Conservation (phyloP, 176 grass and related monocot genomes). For the Cenchrus fungigraminus region DNA sequence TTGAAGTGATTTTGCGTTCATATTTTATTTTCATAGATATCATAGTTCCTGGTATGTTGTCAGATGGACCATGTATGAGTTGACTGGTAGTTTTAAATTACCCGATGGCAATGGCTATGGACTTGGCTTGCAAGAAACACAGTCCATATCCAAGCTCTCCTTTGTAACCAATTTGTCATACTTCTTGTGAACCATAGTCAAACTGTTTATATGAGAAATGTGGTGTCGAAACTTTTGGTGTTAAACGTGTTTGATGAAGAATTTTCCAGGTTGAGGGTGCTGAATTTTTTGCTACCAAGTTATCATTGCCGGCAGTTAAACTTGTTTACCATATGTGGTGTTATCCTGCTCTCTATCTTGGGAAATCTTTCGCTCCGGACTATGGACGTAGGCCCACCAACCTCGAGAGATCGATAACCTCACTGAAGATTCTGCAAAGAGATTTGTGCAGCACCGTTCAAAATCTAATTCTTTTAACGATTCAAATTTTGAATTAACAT, state of each 20-base stretch:
- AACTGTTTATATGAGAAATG: background rate
- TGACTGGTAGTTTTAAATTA: background rate
- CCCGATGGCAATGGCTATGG: background rate
- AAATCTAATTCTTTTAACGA: background rate
- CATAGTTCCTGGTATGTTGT: slow-evolving; percentile 2
- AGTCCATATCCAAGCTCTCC: background rate
- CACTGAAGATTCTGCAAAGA: background rate
- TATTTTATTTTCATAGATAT: background rate
- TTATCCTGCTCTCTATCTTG: background rate
- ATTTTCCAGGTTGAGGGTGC: background rate
- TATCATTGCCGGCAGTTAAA: background rate
- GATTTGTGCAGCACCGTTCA: background rate
- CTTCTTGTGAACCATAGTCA: slow-evolving; percentile 20
- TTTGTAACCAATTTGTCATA: background rate
- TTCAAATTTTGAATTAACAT: background rate
- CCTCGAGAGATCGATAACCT: background rate
- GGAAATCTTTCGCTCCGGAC: background rate
- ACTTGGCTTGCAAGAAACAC: slow-evolving; percentile 20
- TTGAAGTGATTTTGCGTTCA: background rate
- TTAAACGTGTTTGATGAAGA: background rate
- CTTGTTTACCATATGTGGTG: background rate
- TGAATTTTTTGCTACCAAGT: slow-evolving; percentile 2
- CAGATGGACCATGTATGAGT: background rate
- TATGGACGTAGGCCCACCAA: background rate
- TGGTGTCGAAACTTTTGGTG: background rate